phyloP scores from a whole-genome alignment of 2,329 filamentous ascomycete genomes.

The Tolypocladium sp. region DNA sequence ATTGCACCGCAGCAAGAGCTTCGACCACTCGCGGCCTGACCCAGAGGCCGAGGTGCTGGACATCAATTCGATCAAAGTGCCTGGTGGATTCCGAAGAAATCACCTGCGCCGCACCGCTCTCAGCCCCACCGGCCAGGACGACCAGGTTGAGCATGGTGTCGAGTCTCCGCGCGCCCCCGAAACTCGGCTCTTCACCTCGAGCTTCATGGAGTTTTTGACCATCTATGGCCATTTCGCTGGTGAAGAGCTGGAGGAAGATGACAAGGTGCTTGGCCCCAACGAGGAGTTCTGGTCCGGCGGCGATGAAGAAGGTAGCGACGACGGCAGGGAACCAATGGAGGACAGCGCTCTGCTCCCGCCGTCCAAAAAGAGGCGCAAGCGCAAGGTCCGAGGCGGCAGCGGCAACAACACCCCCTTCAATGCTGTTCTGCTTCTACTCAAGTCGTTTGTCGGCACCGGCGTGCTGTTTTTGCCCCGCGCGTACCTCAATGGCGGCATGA shows the following conservation, averaged over 20 bases:
- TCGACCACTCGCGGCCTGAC: conserved; percentile 65
- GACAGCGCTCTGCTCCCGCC: conserved; percentile 74
- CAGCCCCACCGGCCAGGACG: conserved; percentile 38
- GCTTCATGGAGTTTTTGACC: conserved; percentile 90
- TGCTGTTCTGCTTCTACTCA: conserved; percentile 78
- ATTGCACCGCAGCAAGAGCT: conserved; percentile 78
- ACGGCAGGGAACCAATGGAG: conserved; percentile 74
- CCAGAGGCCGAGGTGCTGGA: conserved; percentile 75
- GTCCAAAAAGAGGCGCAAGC: conserved; percentile 65
- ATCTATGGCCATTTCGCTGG: conserved; percentile 97
- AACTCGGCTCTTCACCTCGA: conserved; percentile 68
- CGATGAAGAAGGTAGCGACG: conserved; percentile 52
- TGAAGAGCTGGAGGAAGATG: conserved; percentile 93
- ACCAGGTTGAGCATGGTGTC: conserved; percentile 22
- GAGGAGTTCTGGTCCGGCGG: conserved; percentile 85
- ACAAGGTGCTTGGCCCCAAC: conserved; percentile 76
- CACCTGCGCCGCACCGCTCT: conserved; percentile 68
- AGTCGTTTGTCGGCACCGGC: conserved; percentile 95
- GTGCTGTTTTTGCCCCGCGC: conserved; percentile 88
- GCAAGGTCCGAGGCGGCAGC: conserved; percentile 63
- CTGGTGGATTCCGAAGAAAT: conserved; percentile 87
- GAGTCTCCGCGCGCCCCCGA: conserved; percentile 20
- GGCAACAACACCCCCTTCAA: conserved; percentile 72
- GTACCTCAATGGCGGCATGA: conserved; percentile 93
- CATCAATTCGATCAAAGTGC: conserved; percentile 84